Evolutionary conservation across 176 grass and related monocot species (phyloP).

Genomic region (Triticum dicoccoides): DNA sequence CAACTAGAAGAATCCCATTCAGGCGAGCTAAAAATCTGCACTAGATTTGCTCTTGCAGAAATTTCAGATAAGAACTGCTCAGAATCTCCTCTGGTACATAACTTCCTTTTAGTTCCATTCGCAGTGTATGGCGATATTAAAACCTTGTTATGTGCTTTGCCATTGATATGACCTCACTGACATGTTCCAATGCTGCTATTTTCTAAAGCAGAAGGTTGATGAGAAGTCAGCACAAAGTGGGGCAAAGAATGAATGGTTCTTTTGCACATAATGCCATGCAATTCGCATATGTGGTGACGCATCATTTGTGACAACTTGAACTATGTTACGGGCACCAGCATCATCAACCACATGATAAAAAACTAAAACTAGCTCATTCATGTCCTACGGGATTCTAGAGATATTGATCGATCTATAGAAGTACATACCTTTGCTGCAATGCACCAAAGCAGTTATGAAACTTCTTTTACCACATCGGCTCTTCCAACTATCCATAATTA

Average conservation of each 20-base stretch:
- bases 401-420: conserved; percentile 76
- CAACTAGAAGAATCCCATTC: conserved; percentile 43
- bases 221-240: conserved; percentile 63
- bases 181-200: conserved; percentile 49
- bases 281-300: conserved; percentile 58
- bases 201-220: conserved; percentile 67
- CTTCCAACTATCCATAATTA: conserved; percentile 66
- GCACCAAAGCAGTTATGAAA: conserved; percentile 56
- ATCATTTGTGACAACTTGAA: conserved; percentile 70
- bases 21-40: conserved; percentile 50
- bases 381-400: conserved; percentile 46
- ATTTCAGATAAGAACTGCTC: conserved; percentile 44
- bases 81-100: conserved; percentile 49
- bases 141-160: conserved; percentile 62
- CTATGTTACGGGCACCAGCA: conserved; percentile 52
- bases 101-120: conserved; percentile 34
- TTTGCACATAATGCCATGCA: conserved; percentile 48
- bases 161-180: conserved; percentile 41
- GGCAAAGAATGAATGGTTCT: conserved; percentile 54
- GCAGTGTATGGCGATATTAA: conserved; percentile 45
- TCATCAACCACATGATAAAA: conserved; percentile 49
- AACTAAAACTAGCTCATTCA: conserved; percentile 45
- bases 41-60: conserved; percentile 39
- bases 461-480: conserved; percentile 49
- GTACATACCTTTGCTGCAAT: conserved; percentile 49